A percentile compares a stretch with the other conserved stretches of the same genome.
These are phyloP conservation scores for Colletotrichum phormii DNA, from an alignment of 2,329 filamentous ascomycete species.

Conservation along the genomic window DNA sequence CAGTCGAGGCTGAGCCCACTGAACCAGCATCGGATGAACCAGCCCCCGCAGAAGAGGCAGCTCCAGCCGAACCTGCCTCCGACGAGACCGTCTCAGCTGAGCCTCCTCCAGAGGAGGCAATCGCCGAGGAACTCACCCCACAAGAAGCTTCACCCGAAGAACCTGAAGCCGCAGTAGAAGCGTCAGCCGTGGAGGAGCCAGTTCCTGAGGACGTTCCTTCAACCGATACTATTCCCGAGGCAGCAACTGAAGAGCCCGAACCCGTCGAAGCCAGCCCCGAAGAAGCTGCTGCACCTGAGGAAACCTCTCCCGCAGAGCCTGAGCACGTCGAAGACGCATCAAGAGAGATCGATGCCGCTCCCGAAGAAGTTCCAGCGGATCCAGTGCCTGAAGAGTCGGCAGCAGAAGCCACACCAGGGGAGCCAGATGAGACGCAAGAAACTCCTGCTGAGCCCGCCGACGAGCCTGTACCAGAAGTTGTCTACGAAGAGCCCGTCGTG, in stretches of 20 bases:
- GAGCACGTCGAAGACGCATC: neutral
- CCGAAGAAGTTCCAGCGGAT: neutral
- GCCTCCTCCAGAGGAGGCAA: neutral
- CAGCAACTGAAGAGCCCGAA: slow-evolving; percentile 15
- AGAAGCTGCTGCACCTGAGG: slow-evolving; percentile 20
- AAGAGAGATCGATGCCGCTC: neutral
- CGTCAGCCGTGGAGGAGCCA: slow-evolving; percentile 12
- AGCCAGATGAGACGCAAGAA: neutral
- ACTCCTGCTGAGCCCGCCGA: neutral
- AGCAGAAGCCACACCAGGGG: neutral
- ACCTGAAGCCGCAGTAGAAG: neutral
- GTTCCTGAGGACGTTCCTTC: neutral
- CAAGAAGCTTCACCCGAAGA: slow-evolving; percentile 28
- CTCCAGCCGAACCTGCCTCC: neutral
- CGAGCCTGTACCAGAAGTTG: neutral
- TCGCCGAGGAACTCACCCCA: neutral
- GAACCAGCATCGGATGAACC: neutral
- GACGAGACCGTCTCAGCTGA: neutral
- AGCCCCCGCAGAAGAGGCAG: neutral
- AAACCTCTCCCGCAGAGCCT: slow-evolving; percentile 3
- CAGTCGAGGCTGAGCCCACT: neutral
- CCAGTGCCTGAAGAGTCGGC: neutral
- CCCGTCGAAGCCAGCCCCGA: slow-evolving; percentile 25
- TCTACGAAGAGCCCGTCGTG: neutral
- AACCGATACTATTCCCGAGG: neutral